These are phyloP conservation scores for Moringa oleifera DNA, from an alignment of 345 rosid species.

Conservation along the genomic window DNA sequence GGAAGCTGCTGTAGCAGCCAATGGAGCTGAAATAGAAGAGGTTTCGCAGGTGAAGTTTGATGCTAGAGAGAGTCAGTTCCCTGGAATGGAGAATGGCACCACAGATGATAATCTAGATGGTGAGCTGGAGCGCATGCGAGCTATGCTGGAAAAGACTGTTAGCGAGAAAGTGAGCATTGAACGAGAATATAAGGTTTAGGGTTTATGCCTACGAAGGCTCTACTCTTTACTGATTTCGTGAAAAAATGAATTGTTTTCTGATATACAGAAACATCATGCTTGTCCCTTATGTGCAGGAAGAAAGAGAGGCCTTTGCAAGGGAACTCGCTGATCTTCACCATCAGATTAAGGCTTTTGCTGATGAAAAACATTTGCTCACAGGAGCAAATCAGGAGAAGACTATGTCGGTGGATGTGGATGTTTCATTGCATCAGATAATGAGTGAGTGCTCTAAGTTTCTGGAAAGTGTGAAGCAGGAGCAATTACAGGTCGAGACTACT, in stretches of 20 bases:
- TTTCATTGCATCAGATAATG: slow-evolving; percentile 27
- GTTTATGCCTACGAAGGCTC: not conserved
- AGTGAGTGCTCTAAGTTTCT: slow-evolving; percentile 44
- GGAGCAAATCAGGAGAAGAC: slow-evolving; percentile 23
- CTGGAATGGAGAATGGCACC: slow-evolving; percentile 15
- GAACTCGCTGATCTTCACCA: slow-evolving; percentile 38
- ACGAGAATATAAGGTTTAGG: slow-evolving; percentile 36
- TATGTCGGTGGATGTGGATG: not conserved
- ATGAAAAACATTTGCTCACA: slow-evolving; percentile 17
- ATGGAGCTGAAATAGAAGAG: slow-evolving; percentile 13
- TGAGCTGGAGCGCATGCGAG: slow-evolving; percentile 25
- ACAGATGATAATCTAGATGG: slow-evolving; percentile 8
- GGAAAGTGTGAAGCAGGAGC: slow-evolving; percentile 36
- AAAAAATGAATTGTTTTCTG: not conserved
- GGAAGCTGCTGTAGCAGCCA: slow-evolving; percentile 22
- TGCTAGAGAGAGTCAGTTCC: not conserved
- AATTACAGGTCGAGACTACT: slow-evolving; percentile 32
- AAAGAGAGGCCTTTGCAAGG: slow-evolving; percentile 35
- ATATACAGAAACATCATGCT: slow-evolving; percentile 15
- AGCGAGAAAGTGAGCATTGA: slow-evolving; percentile 28
- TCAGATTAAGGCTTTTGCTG: slow-evolving; percentile 39
- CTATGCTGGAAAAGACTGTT: slow-evolving; percentile 26
- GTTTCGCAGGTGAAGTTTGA: slow-evolving; percentile 10
- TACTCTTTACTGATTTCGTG: not conserved
- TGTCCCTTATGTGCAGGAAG: slow-evolving; percentile 40